These are phyloP conservation scores for Helicocarpus griseus DNA, from an alignment of 2,329 filamentous ascomycete species.

Conservation along the genomic window DNA sequence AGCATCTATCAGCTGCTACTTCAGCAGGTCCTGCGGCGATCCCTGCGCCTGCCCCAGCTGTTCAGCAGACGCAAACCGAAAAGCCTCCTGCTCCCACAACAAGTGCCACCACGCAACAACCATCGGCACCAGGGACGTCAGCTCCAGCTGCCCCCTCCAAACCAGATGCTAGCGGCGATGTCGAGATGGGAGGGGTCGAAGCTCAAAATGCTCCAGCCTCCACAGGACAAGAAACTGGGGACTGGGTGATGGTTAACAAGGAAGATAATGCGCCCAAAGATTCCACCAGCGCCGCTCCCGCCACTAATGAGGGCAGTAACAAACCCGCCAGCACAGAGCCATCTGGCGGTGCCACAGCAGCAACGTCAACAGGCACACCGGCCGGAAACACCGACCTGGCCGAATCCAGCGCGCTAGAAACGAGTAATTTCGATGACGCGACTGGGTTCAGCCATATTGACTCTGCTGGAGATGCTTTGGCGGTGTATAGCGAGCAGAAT, in stretches of 20 bases:
- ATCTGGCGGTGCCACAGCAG: constrained; percentile 6
- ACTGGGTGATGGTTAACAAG: constrained; percentile 68
- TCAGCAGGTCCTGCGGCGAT: neutral
- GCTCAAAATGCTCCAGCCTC: constrained; percentile 27
- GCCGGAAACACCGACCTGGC: constrained; percentile 17
- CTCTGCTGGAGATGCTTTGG: constrained; percentile 61
- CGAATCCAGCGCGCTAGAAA: constrained; percentile 24
- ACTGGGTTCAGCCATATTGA: constrained; percentile 45
- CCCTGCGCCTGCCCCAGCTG: neutral
- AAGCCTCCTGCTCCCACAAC: neutral
- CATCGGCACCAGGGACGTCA: constrained; percentile 29
- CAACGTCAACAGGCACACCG: constrained; percentile 11
- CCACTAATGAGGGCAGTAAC: constrained; percentile 7
- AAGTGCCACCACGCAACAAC: neutral
- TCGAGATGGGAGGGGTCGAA: constrained; percentile 51
- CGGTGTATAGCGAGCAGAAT: constrained; percentile 54
- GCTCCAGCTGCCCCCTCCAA: constrained; percentile 8
- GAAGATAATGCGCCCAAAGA: constrained; percentile 33
- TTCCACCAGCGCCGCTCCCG: neutral
- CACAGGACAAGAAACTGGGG: constrained; percentile 44
- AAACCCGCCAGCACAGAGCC: neutral
- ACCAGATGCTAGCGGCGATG: constrained; percentile 19
- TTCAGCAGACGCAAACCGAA: neutral
- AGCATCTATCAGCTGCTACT: neutral
- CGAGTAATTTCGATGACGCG: constrained; percentile 30